These are phyloP conservation scores for Wallacemonas rigidus DNA, from an alignment of 208 protist genomes.

Conservation along the genomic window DNA sequence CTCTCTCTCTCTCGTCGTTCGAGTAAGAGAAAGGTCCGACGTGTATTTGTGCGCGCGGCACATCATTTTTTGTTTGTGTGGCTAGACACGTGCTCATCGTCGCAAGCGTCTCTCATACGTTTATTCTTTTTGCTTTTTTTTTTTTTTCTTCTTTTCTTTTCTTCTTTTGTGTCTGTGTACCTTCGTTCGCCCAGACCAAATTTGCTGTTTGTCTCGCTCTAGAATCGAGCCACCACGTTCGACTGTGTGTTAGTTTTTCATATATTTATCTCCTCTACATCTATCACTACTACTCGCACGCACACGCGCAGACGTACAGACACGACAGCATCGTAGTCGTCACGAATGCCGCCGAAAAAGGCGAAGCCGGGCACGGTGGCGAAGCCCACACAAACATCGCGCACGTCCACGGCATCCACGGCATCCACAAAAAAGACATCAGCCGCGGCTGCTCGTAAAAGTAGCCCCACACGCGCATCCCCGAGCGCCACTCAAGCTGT, in stretches of 20 bases:
- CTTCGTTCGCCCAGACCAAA: no score
- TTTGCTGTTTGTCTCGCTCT: no score
- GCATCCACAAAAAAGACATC: slow-evolving; percentile 4
- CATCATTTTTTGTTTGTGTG: slow-evolving; percentile 15
- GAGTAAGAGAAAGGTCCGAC: no score
- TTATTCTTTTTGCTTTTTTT: slow-evolving; percentile 27
- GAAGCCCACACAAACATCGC: background rate
- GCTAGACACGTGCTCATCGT: background rate
- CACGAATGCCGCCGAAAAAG: slow-evolving; percentile 22
- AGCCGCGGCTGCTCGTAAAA: background rate
- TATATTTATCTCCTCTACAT: no score
- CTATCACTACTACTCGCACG: background rate
- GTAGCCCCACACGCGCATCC: background rate
- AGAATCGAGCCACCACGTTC: no score
- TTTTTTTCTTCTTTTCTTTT: no score
- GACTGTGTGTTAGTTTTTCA: no score
- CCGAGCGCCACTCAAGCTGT: background rate
- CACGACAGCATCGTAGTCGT: background rate
- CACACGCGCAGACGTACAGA: slow-evolving; percentile 15
- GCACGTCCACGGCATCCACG: slow-evolving; percentile 8
- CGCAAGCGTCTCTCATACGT: background rate
- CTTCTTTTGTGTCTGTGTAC: no score
- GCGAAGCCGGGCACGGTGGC: background rate
- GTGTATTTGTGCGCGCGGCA: no score
- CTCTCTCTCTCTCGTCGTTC: no score